phyloP scores from a whole-genome alignment of 768 basidiomycete species.

The Suillus weaverae region DNA sequence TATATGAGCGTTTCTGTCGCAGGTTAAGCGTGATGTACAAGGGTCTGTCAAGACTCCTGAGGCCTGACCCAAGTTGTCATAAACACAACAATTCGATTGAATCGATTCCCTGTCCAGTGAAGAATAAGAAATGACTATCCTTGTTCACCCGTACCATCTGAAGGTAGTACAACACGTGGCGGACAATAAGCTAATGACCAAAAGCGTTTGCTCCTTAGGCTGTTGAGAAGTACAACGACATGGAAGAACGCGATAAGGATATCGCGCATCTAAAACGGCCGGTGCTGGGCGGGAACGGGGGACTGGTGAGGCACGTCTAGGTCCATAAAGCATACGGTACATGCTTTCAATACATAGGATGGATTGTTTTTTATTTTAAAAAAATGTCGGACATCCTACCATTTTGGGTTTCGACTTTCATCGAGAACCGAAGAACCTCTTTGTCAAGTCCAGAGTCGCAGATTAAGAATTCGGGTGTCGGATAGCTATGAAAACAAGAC shows the following conservation, averaged over 20 bases:
- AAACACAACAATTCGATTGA: slow-evolving; percentile 1
- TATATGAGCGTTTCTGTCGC: slow-evolving; percentile 19
- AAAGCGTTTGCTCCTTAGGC: not conserved
- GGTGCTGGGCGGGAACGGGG: no score
- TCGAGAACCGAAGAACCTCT: not conserved
- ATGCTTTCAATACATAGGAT: no score
- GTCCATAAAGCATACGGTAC: no score
- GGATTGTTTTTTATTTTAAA: no score
- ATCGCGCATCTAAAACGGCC: not conserved
- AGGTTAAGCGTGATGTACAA: not conserved
- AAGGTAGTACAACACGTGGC: not conserved
- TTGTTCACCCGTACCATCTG: not conserved
- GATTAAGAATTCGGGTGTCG: not conserved
- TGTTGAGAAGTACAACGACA: slow-evolving; percentile 4
- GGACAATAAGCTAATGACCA: slow-evolving; percentile 17
- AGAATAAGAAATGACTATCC: not conserved
- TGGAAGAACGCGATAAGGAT: not conserved
- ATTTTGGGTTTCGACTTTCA: not conserved
- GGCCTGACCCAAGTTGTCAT: slow-evolving; percentile 19
- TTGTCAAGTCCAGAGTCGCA: not conserved
- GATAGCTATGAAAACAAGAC: not conserved
- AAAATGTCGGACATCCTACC: not conserved
- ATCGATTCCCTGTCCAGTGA: not conserved
- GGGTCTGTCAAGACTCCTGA: not conserved
- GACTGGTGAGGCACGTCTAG: no score